These are phyloP conservation scores for Bathelium albidoporum DNA, from an alignment of 495 filamentous ascomycete genomes.

Conservation along the genomic window DNA sequence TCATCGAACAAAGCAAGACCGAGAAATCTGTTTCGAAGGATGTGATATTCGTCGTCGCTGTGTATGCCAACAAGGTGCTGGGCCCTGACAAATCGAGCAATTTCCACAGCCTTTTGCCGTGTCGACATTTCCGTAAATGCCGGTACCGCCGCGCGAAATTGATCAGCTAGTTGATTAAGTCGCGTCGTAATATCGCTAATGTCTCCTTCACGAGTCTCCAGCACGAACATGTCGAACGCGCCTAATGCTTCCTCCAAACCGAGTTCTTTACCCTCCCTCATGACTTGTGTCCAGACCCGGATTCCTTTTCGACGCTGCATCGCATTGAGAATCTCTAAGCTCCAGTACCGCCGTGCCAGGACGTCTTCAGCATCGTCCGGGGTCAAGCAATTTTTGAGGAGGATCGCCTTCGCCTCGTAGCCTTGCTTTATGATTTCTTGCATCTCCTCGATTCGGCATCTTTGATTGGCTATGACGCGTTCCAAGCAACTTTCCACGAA, in stretches of 20 bases:
- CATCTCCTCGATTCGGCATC: constrained; percentile 56
- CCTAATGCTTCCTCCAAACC: constrained; percentile 65
- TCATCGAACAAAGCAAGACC: constrained; percentile 52
- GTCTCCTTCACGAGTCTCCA: constrained; percentile 58
- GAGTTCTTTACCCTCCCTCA: constrained; percentile 38
- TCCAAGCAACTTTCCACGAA: constrained; percentile 52
- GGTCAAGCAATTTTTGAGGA: constrained; percentile 53
- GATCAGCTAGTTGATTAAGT: constrained; percentile 52
- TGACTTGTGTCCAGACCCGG: constrained; percentile 56
- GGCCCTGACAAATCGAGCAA: constrained; percentile 55
- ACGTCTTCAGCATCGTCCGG: constrained; percentile 58
- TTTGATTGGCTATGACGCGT: constrained; percentile 57
- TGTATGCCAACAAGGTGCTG: constrained; percentile 59
- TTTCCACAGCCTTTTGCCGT: constrained; percentile 53
- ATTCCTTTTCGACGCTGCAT: constrained; percentile 77
- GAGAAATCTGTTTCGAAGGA: constrained; percentile 75
- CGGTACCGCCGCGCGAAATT: constrained; percentile 41
- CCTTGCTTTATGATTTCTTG: constrained; percentile 59
- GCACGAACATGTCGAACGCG: constrained; percentile 79
- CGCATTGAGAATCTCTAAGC: constrained; percentile 57
- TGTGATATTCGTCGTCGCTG: constrained; percentile 55
- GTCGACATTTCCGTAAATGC: constrained; percentile 42
- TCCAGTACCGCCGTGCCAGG: constrained; percentile 77
- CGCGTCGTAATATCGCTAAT: constrained; percentile 56
- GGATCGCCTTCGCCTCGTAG: constrained; percentile 79